These are phyloP conservation scores for Scedosporium boydii DNA, from an alignment of 2,329 filamentous ascomycete species.

Conservation along the genomic window DNA sequence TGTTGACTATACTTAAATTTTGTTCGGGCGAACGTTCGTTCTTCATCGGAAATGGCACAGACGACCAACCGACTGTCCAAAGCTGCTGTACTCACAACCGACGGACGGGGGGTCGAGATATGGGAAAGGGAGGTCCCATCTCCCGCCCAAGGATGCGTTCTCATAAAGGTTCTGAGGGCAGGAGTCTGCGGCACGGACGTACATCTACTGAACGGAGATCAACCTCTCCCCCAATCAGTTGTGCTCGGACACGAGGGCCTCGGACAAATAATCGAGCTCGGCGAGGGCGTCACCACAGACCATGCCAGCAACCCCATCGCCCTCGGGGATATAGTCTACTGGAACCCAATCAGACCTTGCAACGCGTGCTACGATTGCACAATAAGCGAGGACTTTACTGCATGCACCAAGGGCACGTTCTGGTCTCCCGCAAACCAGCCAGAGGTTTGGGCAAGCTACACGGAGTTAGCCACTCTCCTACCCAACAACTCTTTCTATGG, in stretches of 20 bases:
- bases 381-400: background rate
- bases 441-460: conserved; percentile 2
- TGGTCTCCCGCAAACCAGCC: conserved; percentile 2
- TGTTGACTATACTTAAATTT: too few relatives aligned
- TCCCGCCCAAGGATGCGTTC: background rate
- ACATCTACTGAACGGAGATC: background rate
- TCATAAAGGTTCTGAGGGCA: background rate
- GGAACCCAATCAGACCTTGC: conserved; percentile 5
- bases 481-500: conserved; percentile 3
- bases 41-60: too few relatives aligned
- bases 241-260: conserved; percentile 4
- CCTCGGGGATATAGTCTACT: conserved; percentile 1
- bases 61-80: too few relatives aligned
- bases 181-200: conserved; percentile 2
- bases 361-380: conserved; percentile 4
- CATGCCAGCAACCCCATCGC: background rate
- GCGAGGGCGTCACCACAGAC: conserved; percentile 1
- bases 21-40: too few relatives aligned
- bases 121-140: background rate
- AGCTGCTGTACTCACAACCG: too few relatives aligned
- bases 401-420: conserved; percentile 1
- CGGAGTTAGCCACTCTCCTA: background rate
- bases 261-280: background rate
- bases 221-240: background rate
- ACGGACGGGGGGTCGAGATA: background rate